These are phyloP conservation scores for Syzygium oleosum DNA, from an alignment of 345 rosid species.

Conservation along the genomic window DNA sequence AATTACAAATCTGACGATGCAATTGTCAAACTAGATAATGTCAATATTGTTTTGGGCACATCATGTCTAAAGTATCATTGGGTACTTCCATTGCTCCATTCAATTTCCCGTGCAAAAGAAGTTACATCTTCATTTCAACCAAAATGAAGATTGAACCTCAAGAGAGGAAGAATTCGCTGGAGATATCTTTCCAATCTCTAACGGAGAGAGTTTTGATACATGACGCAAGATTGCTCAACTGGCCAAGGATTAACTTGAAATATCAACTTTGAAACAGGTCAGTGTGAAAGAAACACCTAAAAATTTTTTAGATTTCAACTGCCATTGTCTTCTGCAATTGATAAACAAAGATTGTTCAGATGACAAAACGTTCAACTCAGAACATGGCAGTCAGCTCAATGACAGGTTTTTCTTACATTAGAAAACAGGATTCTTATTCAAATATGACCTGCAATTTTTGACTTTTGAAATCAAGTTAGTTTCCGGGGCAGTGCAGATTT, in stretches of 20 bases:
- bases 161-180: neutral
- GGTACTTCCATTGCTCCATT: neutral
- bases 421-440: neutral
- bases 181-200: neutral
- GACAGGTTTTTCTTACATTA: neutral
- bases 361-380: neutral
- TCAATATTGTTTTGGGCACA: neutral
- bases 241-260: neutral
- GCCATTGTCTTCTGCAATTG: neutral
- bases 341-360: neutral
- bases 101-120: neutral
- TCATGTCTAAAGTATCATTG: neutral
- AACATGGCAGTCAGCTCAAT: neutral
- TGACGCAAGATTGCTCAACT: neutral
- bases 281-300: neutral
- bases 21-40: neutral
- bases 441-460: neutral
- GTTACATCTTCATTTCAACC: neutral
- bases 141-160: neutral
- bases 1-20: neutral
- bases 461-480: neutral
- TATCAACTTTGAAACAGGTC: neutral
- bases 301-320: neutral
- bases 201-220: neutral
- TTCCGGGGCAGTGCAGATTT: neutral